phyloP scores from a whole-genome alignment of 768 basidiomycete genomes.

The Fomitopsis pulvina region DNA sequence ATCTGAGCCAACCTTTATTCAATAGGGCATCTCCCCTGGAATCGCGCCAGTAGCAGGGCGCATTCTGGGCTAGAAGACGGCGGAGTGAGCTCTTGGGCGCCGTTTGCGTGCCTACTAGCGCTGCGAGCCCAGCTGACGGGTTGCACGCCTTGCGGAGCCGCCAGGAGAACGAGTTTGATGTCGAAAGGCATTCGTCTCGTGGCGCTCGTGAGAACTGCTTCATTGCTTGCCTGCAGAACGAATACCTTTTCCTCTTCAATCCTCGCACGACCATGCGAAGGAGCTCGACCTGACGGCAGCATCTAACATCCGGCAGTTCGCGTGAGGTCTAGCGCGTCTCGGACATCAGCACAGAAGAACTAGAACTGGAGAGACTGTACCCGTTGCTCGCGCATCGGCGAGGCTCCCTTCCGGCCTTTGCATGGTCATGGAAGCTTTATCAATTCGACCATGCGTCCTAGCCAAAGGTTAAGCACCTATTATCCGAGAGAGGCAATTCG shows the following conservation, averaged over 20 bases:
- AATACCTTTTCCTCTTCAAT: background rate
- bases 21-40: background rate
- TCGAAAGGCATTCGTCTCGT: background rate
- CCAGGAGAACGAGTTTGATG: background rate
- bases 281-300: background rate
- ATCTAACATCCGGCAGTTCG: background rate
- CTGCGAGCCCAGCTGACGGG: background rate
- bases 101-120: background rate
- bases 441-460: background rate
- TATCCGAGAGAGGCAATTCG: background rate
- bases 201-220: background rate
- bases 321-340: background rate
- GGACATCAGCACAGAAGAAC: background rate
- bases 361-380: no score
- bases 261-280: constrained; percentile 1
- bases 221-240: background rate
- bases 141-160: background rate
- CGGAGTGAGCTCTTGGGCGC: background rate
- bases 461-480: background rate
- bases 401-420: no score
- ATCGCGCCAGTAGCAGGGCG: no score
- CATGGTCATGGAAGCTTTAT: background rate
- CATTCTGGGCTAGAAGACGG: background rate
- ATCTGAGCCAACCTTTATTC: background rate
- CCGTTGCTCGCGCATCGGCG: no score